Conservation (phyloP, 306 rosid genomes). For the Gastrolobium bilobum region DNA sequence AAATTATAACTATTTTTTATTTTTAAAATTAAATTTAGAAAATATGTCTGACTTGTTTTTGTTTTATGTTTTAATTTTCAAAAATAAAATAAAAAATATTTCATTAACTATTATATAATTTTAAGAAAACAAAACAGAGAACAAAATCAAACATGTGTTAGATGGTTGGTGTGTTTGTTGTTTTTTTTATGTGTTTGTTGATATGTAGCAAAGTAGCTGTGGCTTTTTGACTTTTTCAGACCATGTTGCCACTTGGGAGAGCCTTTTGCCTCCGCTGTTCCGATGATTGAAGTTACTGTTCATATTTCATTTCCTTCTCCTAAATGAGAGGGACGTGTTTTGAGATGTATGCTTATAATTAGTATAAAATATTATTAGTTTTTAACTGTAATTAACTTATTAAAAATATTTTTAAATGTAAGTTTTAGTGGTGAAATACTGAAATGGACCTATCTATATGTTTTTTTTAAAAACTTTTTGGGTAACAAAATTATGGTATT, state of each 20-base stretch:
- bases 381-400: neutral
- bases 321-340: neutral
- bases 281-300: slow-evolving; percentile 34
- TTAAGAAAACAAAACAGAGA: too few relatives aligned
- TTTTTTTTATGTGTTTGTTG: slow-evolving; percentile 24
- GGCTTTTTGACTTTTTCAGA: slow-evolving; percentile 58
- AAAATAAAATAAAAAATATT: too few relatives aligned
- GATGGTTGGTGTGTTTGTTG: slow-evolving; percentile 39
- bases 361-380: neutral
- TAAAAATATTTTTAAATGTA: neutral
- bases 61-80: too few relatives aligned
- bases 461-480: neutral
- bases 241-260: slow-evolving; percentile 47
- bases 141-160: too few relatives aligned
- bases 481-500: neutral
- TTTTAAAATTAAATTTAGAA: too few relatives aligned
- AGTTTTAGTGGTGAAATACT: slow-evolving; percentile 15
- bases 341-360: slow-evolving; percentile 13
- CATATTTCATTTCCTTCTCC: slow-evolving; percentile 15
- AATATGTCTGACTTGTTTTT: too few relatives aligned
- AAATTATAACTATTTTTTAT: too few relatives aligned
- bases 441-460: neutral
- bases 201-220: slow-evolving; percentile 46
- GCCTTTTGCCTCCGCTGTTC: slow-evolving; percentile 44
- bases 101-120: too few relatives aligned